Evolutionary conservation across 257 asterid genomes (phyloP), one percentile per base, ranked within the genome.

Genomic region (Nicotiana knightiana): DNA sequence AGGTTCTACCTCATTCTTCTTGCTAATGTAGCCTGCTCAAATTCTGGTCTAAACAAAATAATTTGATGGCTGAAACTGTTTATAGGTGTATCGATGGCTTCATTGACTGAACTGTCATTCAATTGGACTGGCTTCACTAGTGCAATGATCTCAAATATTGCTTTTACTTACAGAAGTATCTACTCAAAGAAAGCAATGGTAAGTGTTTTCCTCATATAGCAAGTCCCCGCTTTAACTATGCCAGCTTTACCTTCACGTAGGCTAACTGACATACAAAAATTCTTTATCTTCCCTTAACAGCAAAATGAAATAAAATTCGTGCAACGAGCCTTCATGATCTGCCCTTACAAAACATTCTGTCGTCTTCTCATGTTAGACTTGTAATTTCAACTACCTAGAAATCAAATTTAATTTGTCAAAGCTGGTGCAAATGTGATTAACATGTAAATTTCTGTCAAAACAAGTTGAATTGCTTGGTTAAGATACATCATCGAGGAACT

Each of bases 171-270:
- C 86, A 86, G 99, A 91, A 96, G 99, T 91, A 92, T 96, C 55
- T 96, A 96, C 86, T 96, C 99, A 1, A 96, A 96, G 91, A 94
- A 96, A 94, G 99, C 99, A 39, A 96, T 94, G 99, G 99, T 94
- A 76, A 73, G 39, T 46, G 13, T 13, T 24, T 11, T 73, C 16
- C 33, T 39, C 58, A 11, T 43, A 70, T 48, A n/a, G 58, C 43
- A 70, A 43, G 21, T 46, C 79, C 24, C 59, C 5, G 17, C 5
- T 2, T 12, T 18, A 71, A 24, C 35, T 46, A n/a, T 21, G 35
- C 6, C 35, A 70, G 35, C 57, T 37, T 67, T 37, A 21, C 35
- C 58, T 43, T 70, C 9, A 39, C n/a, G n/a, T 39, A 68, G 77
- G 2, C n/a, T 37, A n/a, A 68, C 3, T 39, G n/a, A 70, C n/a